A percentile compares a stretch with the other conserved stretches of the same genome.
Evolutionary conservation across 2,329 filamentous ascomycete species (phyloP).

Genomic region (Verticillium longisporum): DNA sequence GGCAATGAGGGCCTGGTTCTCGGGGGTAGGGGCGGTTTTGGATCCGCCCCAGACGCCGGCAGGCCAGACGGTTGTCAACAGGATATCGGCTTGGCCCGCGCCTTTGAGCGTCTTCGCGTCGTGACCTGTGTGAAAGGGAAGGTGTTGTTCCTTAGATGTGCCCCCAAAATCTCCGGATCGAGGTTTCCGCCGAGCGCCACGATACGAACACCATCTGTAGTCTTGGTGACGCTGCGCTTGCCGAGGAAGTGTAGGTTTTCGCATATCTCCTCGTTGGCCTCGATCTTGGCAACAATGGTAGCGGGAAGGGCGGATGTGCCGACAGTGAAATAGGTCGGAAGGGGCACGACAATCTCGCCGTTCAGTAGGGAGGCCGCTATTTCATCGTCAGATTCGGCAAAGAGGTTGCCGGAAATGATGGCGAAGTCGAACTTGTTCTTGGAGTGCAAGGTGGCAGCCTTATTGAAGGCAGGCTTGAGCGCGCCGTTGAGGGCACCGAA

Average conservation of each 20-base stretch:
- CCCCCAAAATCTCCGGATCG: conserved; percentile 54
- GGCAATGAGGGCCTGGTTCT: conserved; percentile 40
- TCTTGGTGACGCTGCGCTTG: conserved; percentile 82
- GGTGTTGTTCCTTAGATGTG: conserved; percentile 63
- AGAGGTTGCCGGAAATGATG: conserved; percentile 78
- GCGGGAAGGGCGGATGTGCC: conserved; percentile 66
- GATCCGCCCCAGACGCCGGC: conserved; percentile 64
- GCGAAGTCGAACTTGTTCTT: conserved; percentile 88
- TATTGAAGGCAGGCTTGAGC: conserved; percentile 68
- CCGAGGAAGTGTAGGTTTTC: conserved; percentile 88
- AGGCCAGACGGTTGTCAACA: conserved; percentile 86
- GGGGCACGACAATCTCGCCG: conserved; percentile 65
- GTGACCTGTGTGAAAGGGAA: conserved; percentile 69
- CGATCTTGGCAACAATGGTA: conserved; percentile 64
- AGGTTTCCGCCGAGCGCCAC: conserved; percentile 76
- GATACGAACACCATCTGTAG: conserved; percentile 80
- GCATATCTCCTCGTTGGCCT: conserved; percentile 69
- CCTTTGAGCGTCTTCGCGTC: conserved; percentile 73
- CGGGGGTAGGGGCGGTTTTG: conserved; percentile 49
- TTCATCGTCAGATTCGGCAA: conserved; percentile 54
- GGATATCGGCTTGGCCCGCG: conserved; percentile 74
- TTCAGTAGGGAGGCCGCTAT: conserved; percentile 58
- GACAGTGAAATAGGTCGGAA: conserved; percentile 88
- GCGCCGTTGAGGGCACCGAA: conserved; percentile 78
- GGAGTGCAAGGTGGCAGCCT: conserved; percentile 70